Base-by-base conservation (phyloP, 495 filamentous ascomycete species). In the Rhypophila decipiens region DNA sequence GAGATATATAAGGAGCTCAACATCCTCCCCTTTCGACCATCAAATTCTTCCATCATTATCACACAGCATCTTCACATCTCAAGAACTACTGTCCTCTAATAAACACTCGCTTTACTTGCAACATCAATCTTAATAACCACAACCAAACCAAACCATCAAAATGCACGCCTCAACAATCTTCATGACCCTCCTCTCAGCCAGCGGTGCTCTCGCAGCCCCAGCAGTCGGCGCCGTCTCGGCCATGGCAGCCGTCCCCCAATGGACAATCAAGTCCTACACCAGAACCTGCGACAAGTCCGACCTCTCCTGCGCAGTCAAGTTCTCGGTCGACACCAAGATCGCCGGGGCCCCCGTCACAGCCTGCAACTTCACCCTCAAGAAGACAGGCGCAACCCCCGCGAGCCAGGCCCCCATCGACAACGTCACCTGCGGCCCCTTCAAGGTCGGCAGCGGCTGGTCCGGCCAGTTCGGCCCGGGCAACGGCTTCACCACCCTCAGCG, bases 361-460 rank as follows among this genome's bases (percentile, higher is more conserved):
- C 33, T 77, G 68, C 58, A 67, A 64, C 49, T 70, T 78, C 39
- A 61, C 55, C 12, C 8, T 31, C 10, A 12, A 2, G 18, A 39
- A 39, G 10, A 22, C 5, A 17, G 39, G 39, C 39, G 67, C 58
- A 39, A 37, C 53, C 7, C 59, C 58, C 21, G 75, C 75, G 43
- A 71, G 61, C 59, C 58, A 60, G 18, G 52, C 67, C 18, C 58
- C 63, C 40, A 71, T 68, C 38, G 64, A 56, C 22, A 65, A 66
- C 19, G 47, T 59, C 49, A 53, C 20, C 27, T 79, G 75, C 59
- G 76, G 74, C 24, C 57, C 52, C 36, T 79, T 62, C 63, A 76
- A 68, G 47, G 51, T 81, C 45, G 78, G 66, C 38, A 73, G 72
- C 13, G 65, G 63, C 57, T 80, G 76, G 77, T 78, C 74, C 62